A percentile compares a stretch with the other conserved stretches of the same genome.
phyloP scores from a whole-genome alignment of 164 flowering plant genomes.

The Tinospora cordifolia region DNA sequence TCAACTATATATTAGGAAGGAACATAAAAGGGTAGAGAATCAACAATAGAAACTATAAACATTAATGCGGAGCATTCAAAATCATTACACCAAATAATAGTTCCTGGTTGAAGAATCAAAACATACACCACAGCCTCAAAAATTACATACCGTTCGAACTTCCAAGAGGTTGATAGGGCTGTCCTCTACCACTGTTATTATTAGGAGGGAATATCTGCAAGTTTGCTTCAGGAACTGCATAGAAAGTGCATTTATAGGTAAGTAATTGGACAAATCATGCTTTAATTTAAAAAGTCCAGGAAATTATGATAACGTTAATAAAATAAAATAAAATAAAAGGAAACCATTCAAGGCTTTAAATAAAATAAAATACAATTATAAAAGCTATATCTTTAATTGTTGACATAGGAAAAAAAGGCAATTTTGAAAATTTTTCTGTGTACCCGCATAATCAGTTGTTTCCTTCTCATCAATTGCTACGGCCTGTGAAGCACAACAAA shows the following conservation, averaged over 20 bases:
- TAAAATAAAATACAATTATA: background rate
- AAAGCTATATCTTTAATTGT: background rate
- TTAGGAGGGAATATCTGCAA: constrained; percentile 75
- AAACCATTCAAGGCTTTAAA: too few relatives aligned
- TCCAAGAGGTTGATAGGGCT: constrained; percentile 57
- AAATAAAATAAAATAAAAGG: too few relatives aligned
- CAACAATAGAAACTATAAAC: too few relatives aligned
- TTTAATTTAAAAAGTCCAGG: background rate
- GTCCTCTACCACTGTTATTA: constrained; percentile 41
- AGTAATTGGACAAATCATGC: background rate
- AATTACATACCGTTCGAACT: constrained; percentile 49
- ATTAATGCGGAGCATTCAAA: too few relatives aligned
- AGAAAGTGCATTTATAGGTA: background rate
- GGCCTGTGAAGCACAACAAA: constrained; percentile 46
- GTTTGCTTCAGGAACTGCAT: constrained; percentile 67
- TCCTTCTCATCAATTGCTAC: constrained; percentile 52
- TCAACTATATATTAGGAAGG: too few relatives aligned
- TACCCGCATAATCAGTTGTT: constrained; percentile 45
- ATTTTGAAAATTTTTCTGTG: constrained; percentile 1
- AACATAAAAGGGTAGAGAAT: too few relatives aligned
- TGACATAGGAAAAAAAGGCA: background rate
- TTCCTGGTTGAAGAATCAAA: background rate
- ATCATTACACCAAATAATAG: too few relatives aligned
- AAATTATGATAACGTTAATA: too few relatives aligned
- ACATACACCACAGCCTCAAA: background rate